Evolutionary conservation across 441 rosid species (phyloP).

Genomic region (Pelargonium fulgidum): DNA sequence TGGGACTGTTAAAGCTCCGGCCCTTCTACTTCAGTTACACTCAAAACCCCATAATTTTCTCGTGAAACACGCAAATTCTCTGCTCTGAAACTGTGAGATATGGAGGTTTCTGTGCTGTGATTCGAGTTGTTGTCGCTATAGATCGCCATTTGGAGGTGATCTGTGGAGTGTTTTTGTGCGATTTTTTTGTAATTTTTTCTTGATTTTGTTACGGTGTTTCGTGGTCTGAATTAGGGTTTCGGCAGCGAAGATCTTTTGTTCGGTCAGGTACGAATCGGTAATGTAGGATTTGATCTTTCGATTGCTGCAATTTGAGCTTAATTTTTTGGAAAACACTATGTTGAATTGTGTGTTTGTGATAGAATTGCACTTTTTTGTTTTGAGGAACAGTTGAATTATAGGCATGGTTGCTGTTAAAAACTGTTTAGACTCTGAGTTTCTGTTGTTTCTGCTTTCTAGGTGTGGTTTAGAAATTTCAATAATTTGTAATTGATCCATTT

Average conservation of each 20-base stretch:
- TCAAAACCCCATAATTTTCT: conserved; percentile 16
- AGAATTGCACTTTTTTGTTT: background rate
- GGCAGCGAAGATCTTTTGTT: conserved; percentile 14
- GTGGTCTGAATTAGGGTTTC: conserved; percentile 4
- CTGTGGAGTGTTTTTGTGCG: background rate
- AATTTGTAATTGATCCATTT: background rate
- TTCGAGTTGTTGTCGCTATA: background rate
- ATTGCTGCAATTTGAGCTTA: conserved; percentile 7
- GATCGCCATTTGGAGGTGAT: background rate
- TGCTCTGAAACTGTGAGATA: background rate
- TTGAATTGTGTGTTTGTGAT: background rate
- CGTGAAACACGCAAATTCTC: conserved; percentile 5
- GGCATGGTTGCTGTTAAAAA: background rate
- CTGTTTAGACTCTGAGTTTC: background rate
- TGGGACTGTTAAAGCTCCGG: conserved; percentile 27
- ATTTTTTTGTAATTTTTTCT: conserved; percentile 1
- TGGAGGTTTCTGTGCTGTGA: background rate
- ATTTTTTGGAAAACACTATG: background rate
- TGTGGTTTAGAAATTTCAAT: background rate
- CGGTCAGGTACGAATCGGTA: background rate
- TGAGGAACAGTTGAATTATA: background rate
- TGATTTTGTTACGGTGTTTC: background rate
- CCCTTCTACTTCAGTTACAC: conserved; percentile 26
- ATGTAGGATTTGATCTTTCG: conserved; percentile 9
- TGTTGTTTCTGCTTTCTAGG: background rate